phyloP scores from a whole-genome alignment of 768 basidiomycete species.

The Suillus discolor region DNA sequence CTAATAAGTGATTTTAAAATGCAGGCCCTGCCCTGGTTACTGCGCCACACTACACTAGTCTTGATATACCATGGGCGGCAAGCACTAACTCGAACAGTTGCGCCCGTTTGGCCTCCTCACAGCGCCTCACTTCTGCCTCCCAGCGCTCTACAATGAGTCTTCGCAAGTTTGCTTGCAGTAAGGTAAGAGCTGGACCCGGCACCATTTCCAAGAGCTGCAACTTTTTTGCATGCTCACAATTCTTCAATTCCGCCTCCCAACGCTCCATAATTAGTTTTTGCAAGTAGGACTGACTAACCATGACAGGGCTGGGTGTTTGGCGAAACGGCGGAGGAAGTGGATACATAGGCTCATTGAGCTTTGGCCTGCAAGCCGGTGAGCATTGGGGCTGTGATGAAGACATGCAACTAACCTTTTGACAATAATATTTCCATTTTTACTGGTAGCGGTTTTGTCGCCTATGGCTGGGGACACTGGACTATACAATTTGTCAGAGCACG shows the following conservation, averaged over 20 bases:
- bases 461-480: not conserved
- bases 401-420: slow-evolving; percentile 1
- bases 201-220: not conserved
- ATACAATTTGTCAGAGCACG: not conserved
- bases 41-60: not conserved
- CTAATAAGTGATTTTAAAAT: too few relatives aligned
- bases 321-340: not conserved
- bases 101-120: not conserved
- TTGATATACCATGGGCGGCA: not conserved
- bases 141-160: not conserved
- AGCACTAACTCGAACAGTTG: not conserved
- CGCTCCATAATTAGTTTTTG: not conserved
- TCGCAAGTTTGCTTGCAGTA: not conserved
- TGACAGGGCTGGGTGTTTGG: not conserved
- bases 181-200: not conserved
- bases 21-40: not conserved
- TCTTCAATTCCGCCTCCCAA: not conserved
- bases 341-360: not conserved
- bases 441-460: not conserved
- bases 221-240: not conserved
- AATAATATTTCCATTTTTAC: not conserved
- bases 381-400: not conserved
- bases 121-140: not conserved
- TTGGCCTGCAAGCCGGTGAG: not conserved
- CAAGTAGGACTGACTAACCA: not conserved